Conservation (phyloP, 176 grass and related monocot species). For the Musa troglodytarum region DNA sequence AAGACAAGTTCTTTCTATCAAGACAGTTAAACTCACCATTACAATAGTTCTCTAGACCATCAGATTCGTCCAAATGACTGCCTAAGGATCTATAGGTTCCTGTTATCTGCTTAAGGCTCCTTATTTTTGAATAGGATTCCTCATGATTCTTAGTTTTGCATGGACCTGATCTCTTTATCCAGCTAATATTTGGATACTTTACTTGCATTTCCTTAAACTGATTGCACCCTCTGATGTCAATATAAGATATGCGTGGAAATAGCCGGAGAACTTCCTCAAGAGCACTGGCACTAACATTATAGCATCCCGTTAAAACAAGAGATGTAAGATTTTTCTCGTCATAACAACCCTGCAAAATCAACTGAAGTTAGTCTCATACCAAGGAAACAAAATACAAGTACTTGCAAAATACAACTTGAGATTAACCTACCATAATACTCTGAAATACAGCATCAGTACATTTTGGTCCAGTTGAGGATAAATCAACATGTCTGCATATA, state of each 20-base stretch:
- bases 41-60: constrained; percentile 58
- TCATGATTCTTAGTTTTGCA: constrained; percentile 31
- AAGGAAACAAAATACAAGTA: constrained; percentile 17
- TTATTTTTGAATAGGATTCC: constrained; percentile 60
- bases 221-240: constrained; percentile 75
- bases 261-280: constrained; percentile 57
- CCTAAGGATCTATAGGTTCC: constrained; percentile 46
- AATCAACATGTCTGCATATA: constrained; percentile 53
- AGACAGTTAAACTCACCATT: constrained; percentile 33
- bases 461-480: constrained; percentile 63
- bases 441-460: constrained; percentile 65
- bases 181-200: constrained; percentile 75
- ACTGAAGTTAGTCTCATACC: constrained; percentile 1
- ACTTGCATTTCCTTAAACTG: constrained; percentile 69
- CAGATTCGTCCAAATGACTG: constrained; percentile 50
- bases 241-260: constrained; percentile 54
- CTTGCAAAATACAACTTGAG: constrained; percentile 23
- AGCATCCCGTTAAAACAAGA: constrained; percentile 64
- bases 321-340: constrained; percentile 64
- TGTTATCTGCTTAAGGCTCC: constrained; percentile 53
- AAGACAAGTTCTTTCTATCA: constrained; percentile 36
- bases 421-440: constrained; percentile 58
- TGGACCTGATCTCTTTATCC: constrained; percentile 41
- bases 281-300: constrained; percentile 51
- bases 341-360: constrained; percentile 66